Base-by-base conservation (phyloP, 495 filamentous ascomycete genomes). In the Penicillium malachiteum region DNA sequence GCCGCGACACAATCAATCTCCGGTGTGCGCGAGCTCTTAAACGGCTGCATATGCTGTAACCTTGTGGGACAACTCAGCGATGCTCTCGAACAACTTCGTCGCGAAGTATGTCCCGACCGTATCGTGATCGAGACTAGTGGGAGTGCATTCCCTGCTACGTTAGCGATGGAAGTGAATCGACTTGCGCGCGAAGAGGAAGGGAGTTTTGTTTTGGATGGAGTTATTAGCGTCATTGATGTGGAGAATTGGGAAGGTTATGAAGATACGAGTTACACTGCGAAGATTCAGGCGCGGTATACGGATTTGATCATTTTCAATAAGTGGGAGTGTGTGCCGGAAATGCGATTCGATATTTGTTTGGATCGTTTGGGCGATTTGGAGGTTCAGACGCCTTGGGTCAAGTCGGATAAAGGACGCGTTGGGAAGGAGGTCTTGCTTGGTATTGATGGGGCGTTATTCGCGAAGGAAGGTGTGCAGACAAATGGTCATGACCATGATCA, bases 1-100 rank as follows among this genome's bases (percentile, higher is more conserved):
- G 92, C 94, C 41, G 78, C 88, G 1, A 85, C 88, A 3, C 77
- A 81, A 52, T 84, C 92, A 34, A 91, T 98, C 63, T 83, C 87
- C n/a, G 93, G 91, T 50, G 92, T 95, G 14, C 85, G 86, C 62
- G 94, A 98, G 66, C 78, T 98, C 3, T 85, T 97, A 16, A 93
- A 95, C 65, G 94, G 94, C 57, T 98, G 94, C 71, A 97, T 98
- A 66, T 98, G 94, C 79, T 98, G 94, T 75, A 98, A 97, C 66
- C 86, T 97, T 13, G 92, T 98, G 49, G 94, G 94, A 3, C 89
- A 94, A 70, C 82, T 98, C 21, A 81, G 83, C 61, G 82, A 87
- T 48, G 93, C 93, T 0, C 84, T 98, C 3, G 68, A 81, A 4
- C 82, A 91, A 51, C 84, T 97, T 12, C 77, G 79, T 45, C 65